Evolutionary conservation across 2,329 filamentous ascomycete genomes (phyloP).

Genomic region (Macrophomina tecta): DNA sequence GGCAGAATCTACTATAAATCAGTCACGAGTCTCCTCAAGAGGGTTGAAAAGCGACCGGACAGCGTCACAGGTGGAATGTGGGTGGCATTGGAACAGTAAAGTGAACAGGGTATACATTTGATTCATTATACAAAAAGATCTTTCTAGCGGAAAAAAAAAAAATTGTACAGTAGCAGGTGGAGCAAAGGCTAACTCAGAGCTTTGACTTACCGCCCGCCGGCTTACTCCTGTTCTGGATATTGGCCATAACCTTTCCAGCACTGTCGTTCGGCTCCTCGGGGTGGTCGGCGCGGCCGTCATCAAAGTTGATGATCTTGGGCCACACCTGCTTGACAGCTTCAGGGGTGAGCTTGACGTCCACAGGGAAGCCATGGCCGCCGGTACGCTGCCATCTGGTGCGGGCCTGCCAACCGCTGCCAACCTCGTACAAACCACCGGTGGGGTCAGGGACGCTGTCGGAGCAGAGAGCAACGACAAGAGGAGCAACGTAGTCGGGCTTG

Average conservation of each 20-base stretch:
- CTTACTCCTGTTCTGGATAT: slow-evolving; percentile 77
- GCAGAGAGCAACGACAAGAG: slow-evolving; percentile 84
- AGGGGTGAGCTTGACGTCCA: slow-evolving; percentile 77
- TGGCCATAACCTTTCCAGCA: slow-evolving; percentile 79
- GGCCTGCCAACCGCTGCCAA: slow-evolving; percentile 91
- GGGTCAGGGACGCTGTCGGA: slow-evolving; percentile 85
- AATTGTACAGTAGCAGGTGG: background rate
- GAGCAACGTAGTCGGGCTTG: slow-evolving; percentile 98
- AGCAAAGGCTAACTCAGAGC: slow-evolving; percentile 29
- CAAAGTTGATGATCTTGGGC: slow-evolving; percentile 81
- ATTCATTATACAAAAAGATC: slow-evolving; percentile 22
- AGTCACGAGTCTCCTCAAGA: background rate
- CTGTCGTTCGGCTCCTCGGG: slow-evolving; percentile 80
- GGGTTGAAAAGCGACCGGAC: too few species aligned
- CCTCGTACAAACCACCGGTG: slow-evolving; percentile 90
- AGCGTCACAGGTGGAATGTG: background rate
- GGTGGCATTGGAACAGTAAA: background rate
- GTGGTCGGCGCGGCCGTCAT: slow-evolving; percentile 85
- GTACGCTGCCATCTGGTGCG: slow-evolving; percentile 94
- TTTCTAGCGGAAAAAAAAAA: slow-evolving; percentile 1
- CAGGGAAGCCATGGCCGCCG: slow-evolving; percentile 87
- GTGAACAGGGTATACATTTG: slow-evolving; percentile 26
- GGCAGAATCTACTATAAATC: slow-evolving; percentile 11
- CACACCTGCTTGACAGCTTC: slow-evolving; percentile 74
- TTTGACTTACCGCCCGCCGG: slow-evolving; percentile 41